phyloP scores from a whole-genome alignment of 2,329 filamentous ascomycete species.

The Akanthomyces muscarius region DNA sequence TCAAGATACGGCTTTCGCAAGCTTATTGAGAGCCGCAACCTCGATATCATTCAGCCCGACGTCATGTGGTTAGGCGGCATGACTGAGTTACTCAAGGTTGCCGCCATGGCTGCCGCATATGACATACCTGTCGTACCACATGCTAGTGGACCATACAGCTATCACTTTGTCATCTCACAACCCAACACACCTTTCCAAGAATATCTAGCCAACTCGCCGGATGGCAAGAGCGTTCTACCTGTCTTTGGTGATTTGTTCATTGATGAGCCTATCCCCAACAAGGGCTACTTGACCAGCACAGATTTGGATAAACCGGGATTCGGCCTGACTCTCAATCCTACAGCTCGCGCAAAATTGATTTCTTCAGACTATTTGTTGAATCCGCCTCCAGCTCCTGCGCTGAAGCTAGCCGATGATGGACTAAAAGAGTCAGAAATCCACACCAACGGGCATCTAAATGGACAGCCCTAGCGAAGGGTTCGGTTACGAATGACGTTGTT shows the following conservation, averaged over 20 bases:
- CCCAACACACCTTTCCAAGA: constrained; percentile 93
- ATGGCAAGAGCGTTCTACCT: constrained; percentile 83
- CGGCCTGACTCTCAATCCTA: constrained; percentile 80
- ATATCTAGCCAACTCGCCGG: constrained; percentile 88
- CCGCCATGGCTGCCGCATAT: constrained; percentile 85
- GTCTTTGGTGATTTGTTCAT: constrained; percentile 89
- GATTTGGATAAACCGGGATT: constrained; percentile 88
- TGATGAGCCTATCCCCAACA: constrained; percentile 82
- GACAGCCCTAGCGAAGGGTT: not conserved
- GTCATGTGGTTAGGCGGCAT: constrained; percentile 96
- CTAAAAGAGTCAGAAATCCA: constrained; percentile 8
- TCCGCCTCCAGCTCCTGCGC: constrained; percentile 52
- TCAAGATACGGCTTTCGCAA: constrained; percentile 93
- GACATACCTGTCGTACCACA: constrained; percentile 95
- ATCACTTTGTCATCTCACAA: constrained; percentile 93
- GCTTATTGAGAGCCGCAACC: constrained; percentile 82
- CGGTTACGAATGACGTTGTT: not conserved
- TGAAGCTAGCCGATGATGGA: constrained; percentile 30
- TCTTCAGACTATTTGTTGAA: constrained; percentile 70
- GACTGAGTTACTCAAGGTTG: constrained; percentile 86
- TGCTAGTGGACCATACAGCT: constrained; percentile 88
- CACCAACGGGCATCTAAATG: constrained; percentile 1
- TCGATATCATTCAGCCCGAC: constrained; percentile 92
- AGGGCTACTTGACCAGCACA: constrained; percentile 75
- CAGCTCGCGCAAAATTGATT: constrained; percentile 66